A percentile compares a stretch with the other conserved stretches of the same genome.
Conservation (phyloP, 805 yeast genomes). For the Wickerhamomyces kurtzmanii region DNA sequence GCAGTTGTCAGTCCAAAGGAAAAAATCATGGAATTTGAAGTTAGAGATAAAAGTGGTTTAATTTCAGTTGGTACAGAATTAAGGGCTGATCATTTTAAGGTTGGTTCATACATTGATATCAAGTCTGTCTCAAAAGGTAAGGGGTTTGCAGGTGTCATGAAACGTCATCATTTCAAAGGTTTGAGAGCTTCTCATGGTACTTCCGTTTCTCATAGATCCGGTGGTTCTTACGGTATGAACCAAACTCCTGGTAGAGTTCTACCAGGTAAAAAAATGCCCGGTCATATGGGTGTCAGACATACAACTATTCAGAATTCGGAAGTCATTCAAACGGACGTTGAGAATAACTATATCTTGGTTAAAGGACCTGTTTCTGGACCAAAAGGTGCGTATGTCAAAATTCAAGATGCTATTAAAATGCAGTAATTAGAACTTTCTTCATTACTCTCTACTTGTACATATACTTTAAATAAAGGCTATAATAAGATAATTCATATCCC, state of each 20-base stretch:
- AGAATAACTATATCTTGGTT: slow-evolving; percentile 69
- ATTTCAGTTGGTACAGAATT: slow-evolving; percentile 71
- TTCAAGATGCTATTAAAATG: slow-evolving; percentile 68
- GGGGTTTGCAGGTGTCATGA: slow-evolving; percentile 98
- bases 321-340: slow-evolving; percentile 74
- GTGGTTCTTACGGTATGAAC: slow-evolving; percentile 95
- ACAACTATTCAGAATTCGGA: slow-evolving; percentile 69
- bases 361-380: slow-evolving; percentile 93
- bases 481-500: background rate
- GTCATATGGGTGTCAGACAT: slow-evolving; percentile 79
- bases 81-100: slow-evolving; percentile 73
- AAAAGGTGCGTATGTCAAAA: slow-evolving; percentile 58
- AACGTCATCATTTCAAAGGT: slow-evolving; percentile 85
- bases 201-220: slow-evolving; percentile 85
- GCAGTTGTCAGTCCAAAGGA: slow-evolving; percentile 83
- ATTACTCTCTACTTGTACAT: background rate
- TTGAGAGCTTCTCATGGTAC: slow-evolving; percentile 93
- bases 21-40: slow-evolving; percentile 68
- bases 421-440: slow-evolving; percentile 2
- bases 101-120: slow-evolving; percentile 79
- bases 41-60: slow-evolving; percentile 54
- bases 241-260: slow-evolving; percentile 93
- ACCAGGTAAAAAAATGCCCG: slow-evolving; percentile 98
- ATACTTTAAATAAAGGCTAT: background rate
- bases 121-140: slow-evolving; percentile 81